Evolutionary conservation across 1,284 basidiomycete species (phyloP).

Genomic region (Ceratobasidium sp.): DNA sequence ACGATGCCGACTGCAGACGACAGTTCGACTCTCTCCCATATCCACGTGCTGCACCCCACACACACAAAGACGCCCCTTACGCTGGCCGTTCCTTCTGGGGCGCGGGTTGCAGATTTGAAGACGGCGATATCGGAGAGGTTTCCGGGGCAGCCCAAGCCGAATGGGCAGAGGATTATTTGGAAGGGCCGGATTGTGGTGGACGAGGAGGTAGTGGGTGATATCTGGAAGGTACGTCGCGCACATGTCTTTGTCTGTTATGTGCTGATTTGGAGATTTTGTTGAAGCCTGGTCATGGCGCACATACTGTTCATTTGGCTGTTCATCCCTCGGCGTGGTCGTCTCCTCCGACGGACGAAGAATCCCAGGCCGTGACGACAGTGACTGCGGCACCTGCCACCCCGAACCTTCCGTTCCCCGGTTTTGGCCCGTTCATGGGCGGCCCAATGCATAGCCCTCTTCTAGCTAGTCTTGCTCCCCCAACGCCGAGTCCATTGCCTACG

Average conservation of each 20-base stretch:
- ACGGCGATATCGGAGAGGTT: slow-evolving; percentile 72
- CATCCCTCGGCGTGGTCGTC: slow-evolving; percentile 79
- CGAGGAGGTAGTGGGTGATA: slow-evolving; percentile 71
- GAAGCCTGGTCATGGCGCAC: slow-evolving; percentile 69
- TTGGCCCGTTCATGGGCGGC: neutral
- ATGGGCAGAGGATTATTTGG: slow-evolving; percentile 81
- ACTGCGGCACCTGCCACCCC: slow-evolving; percentile 8
- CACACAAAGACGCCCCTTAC: slow-evolving; percentile 32
- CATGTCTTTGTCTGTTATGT: slow-evolving; percentile 40
- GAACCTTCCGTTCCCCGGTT: neutral
- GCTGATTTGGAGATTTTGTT: neutral
- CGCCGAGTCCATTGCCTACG: slow-evolving; percentile 19
- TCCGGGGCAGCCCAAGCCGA: slow-evolving; percentile 72
- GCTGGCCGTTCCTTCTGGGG: slow-evolving; percentile 61
- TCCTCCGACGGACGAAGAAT: slow-evolving; percentile 61
- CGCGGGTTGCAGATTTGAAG: slow-evolving; percentile 75
- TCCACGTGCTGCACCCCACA: slow-evolving; percentile 32
- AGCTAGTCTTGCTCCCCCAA: neutral
- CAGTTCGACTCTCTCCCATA: slow-evolving; percentile 17
- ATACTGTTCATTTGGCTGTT: slow-evolving; percentile 78
- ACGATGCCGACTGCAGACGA: slow-evolving; percentile 6
- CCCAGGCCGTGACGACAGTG: slow-evolving; percentile 31
- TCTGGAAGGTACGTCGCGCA: slow-evolving; percentile 73
- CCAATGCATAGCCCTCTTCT: slow-evolving; percentile 23
- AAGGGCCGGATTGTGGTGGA: slow-evolving; percentile 76